Evolutionary conservation across 805 yeast species (phyloP).

Genomic region (Starmera caribaea): DNA sequence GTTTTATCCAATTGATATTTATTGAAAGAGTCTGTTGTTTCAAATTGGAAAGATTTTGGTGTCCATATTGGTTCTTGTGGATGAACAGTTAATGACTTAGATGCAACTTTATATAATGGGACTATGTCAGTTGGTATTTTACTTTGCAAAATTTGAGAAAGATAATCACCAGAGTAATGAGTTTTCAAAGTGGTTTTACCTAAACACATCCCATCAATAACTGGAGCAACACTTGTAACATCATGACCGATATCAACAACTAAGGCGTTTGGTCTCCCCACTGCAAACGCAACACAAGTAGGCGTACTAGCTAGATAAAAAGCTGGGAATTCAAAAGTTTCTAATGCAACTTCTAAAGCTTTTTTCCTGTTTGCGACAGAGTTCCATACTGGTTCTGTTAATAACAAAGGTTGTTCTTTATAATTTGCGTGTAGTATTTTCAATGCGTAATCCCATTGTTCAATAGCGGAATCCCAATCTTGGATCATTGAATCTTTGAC

Average conservation of each 20-base stretch:
- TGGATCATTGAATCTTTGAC: slow-evolving; percentile 49
- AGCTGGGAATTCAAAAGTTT: slow-evolving; percentile 65
- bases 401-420: slow-evolving; percentile 61
- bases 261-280: slow-evolving; percentile 79
- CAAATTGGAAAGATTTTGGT: slow-evolving; percentile 9
- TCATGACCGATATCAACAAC: slow-evolving; percentile 86
- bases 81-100: slow-evolving; percentile 26
- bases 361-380: slow-evolving; percentile 53
- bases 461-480: slow-evolving; percentile 84
- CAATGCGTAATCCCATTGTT: slow-evolving; percentile 60
- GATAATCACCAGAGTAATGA: slow-evolving; percentile 60
- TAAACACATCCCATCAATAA: slow-evolving; percentile 71
- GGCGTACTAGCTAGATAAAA: slow-evolving; percentile 74
- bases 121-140: slow-evolving; percentile 27
- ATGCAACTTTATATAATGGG: slow-evolving; percentile 41
- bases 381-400: slow-evolving; percentile 88
- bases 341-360: slow-evolving; percentile 64
- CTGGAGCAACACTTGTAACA: slow-evolving; percentile 67
- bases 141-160: slow-evolving; percentile 44
- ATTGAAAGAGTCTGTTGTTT: slow-evolving; percentile 34
- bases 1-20: slow-evolving; percentile 46
- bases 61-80: slow-evolving; percentile 24
- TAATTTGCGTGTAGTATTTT: slow-evolving; percentile 42
- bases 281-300: slow-evolving; percentile 82
- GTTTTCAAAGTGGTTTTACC: slow-evolving; percentile 64